Conservation (phyloP, 2,329 filamentous ascomycete genomes). For the Aspergillus novofumigatus region DNA sequence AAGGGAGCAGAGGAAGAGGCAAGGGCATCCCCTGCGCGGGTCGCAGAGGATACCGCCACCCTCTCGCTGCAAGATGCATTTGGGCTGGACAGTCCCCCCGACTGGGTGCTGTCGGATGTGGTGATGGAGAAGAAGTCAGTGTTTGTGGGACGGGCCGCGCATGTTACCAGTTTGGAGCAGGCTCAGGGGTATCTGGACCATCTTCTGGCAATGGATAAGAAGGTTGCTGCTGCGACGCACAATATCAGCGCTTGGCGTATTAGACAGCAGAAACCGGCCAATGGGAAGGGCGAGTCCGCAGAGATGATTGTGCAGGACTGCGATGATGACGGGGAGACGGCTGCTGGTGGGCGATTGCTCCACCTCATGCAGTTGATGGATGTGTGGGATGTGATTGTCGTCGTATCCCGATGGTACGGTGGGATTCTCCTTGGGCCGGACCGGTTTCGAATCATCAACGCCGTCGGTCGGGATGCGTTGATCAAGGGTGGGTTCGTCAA, state of each 20-base stretch:
- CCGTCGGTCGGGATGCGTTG: constrained; percentile 76
- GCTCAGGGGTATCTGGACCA: constrained; percentile 69
- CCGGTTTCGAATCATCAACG: constrained; percentile 86
- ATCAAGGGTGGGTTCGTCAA: constrained; percentile 68
- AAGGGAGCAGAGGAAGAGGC: constrained; percentile 12
- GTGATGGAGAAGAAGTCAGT: constrained; percentile 80
- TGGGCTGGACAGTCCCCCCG: constrained; percentile 42
- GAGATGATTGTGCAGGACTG: constrained; percentile 74
- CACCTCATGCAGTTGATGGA: constrained; percentile 95
- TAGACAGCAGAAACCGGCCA: constrained; percentile 34
- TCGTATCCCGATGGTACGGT: constrained; percentile 94
- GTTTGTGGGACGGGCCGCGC: constrained; percentile 74
- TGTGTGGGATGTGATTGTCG: constrained; percentile 85
- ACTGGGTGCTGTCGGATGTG: constrained; percentile 71
- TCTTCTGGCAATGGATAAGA: constrained; percentile 76
- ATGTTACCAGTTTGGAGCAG: constrained; percentile 64
- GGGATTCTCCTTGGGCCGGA: constrained; percentile 84
- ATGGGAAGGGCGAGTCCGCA: constrained; percentile 27
- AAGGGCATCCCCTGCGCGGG: constrained; percentile 6
- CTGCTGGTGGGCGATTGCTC: constrained; percentile 77
- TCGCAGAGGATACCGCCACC: constrained; percentile 21
- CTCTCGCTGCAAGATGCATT: constrained; percentile 26
- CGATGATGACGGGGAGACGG: constrained; percentile 93
- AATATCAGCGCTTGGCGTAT: constrained; percentile 96
- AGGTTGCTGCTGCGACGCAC: constrained; percentile 80